phyloP scores from a whole-genome alignment of 2,329 filamentous ascomycete species.

The Diplodia corticola region DNA sequence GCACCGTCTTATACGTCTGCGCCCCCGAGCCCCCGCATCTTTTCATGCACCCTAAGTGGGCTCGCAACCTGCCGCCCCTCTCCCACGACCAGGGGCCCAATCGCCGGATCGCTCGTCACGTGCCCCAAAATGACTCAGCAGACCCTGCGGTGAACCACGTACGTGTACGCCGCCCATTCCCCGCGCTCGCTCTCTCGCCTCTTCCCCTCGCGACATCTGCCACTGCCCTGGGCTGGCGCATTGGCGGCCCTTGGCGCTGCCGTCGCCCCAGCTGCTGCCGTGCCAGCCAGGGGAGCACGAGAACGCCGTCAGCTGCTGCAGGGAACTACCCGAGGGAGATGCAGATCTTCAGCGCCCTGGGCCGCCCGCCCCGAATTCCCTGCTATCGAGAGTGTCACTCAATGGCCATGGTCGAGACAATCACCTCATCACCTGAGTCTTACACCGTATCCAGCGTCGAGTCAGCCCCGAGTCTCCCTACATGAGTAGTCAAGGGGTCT shows the following conservation, averaged over 20 bases:
- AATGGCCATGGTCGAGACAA: not conserved
- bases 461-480: not conserved
- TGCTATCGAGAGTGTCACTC: not conserved
- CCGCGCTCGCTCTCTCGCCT: not conserved
- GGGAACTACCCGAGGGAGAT: not conserved
- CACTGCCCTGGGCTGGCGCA: not conserved
- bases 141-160: not conserved
- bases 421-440: not conserved
- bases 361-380: not conserved
- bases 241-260: not conserved
- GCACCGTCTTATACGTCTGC: not conserved
- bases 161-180: not conserved
- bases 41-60: slow-evolving; percentile 10
- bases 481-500: not conserved
- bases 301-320: not conserved
- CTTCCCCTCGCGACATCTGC: too few species aligned
- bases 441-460: not conserved
- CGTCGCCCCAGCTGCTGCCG: not conserved
- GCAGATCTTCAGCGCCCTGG: not conserved
- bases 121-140: not conserved
- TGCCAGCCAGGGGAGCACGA: not conserved
- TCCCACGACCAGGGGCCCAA: not conserved
- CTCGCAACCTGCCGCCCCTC: not conserved
- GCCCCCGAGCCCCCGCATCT: not conserved
- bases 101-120: not conserved